Evolutionary conservation across 148 eudicot genomes (phyloP), one percentile per base, ranked within the genome.

Genomic region (Vaccinium myrtillus): DNA sequence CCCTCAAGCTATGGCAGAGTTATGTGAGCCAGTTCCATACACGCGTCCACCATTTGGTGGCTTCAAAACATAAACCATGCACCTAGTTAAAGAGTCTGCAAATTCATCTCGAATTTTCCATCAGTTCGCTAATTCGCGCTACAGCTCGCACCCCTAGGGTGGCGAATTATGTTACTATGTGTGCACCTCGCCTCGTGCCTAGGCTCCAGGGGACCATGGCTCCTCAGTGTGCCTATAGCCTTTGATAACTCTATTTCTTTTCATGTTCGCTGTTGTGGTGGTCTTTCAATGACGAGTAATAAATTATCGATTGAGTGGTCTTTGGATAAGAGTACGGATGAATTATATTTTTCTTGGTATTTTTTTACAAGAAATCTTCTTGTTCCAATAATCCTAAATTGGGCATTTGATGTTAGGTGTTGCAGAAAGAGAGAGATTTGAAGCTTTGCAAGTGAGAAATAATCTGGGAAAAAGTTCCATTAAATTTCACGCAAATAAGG

Each of bases 401-500:
- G 27, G 67, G 25, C 67, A 61, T 61, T 55, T 5, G 9, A 59
- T 61, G 67, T 61, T 61, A 61, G 67, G 67, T 61, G 67, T 61
- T 65, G 73, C 32, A 67, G 73, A 67, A 67, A 65, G 71, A 67
- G 71, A n/a, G 73, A 67, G 73, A 67, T 67, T 14, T 10, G 73
- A 25, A 67, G 73, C 73, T 67, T 67, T 25, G 73, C 36, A 67
- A 25, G 15, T 67, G 73, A 67, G 73, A 67, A 23, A 25, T 11
- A 25, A 67, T 23, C 14, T 25, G 32, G 73, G 73, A 67, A 63
- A 67, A 67, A 5, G 3, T 9, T 67, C 15, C 73, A 67, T 67
- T 5, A 23, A 67, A 67, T 67, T 67, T 32, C 73, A 10, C 15
- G 32, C 12, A 25, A 67, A 25, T 67, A 32, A 67, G 73, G 32